phyloP scores from a whole-genome alignment of 78 protist species.

The Bodo saltans region DNA sequence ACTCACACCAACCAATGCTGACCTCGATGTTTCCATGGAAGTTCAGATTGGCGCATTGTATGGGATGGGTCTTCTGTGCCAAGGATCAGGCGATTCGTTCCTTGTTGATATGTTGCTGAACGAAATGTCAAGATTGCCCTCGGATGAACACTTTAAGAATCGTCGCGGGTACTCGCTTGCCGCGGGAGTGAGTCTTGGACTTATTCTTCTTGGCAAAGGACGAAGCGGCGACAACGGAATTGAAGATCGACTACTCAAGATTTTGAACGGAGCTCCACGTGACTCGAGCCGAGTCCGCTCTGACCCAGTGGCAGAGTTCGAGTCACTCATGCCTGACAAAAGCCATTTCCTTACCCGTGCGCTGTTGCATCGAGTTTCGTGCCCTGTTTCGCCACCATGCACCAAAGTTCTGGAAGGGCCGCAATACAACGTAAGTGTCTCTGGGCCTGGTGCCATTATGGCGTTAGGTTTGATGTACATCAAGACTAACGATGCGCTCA shows the following conservation, averaged over 20 bases:
- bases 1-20: too few species aligned
- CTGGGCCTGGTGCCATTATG: too few species aligned
- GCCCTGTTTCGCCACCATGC: neutral
- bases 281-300: neutral
- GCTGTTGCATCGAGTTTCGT: neutral
- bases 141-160: neutral
- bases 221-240: too few species aligned
- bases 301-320: neutral
- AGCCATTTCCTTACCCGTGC: neutral
- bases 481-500: too few species aligned
- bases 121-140: neutral
- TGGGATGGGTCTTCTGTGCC: too few species aligned
- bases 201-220: neutral
- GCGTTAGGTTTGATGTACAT: too few species aligned
- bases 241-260: neutral
- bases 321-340: neutral
- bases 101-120: neutral
- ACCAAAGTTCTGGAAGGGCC: too few species aligned
- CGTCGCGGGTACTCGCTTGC: neutral
- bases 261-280: too few species aligned
- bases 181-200: neutral
- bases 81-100: too few species aligned
- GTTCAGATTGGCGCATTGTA: too few species aligned
- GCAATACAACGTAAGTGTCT: too few species aligned
- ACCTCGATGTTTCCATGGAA: too few species aligned